A percentile compares a stretch with the other conserved stretches of the same genome.
These are phyloP conservation scores for Chlorella sorokiniana DNA, from an alignment of 139 green algal species.

Conservation along the genomic window DNA sequence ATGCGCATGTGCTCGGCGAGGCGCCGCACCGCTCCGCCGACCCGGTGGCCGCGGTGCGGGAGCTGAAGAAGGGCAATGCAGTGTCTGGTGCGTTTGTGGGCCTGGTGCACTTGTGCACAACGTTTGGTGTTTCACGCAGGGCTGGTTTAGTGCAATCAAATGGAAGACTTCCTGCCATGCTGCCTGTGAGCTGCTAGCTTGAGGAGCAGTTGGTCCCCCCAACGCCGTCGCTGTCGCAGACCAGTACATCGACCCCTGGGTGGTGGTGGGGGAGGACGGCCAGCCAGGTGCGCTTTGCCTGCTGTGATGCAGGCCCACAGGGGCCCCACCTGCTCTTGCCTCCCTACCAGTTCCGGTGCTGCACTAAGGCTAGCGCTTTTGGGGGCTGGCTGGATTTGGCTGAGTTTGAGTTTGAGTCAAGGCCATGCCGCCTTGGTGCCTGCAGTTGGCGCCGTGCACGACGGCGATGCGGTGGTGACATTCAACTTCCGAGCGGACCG, in stretches of 20 bases:
- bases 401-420: too few species aligned
- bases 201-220: not conserved
- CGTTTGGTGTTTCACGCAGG: too few species aligned
- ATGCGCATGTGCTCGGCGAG: slow-evolving; percentile 92
- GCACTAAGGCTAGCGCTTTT: too few species aligned
- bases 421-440: too few species aligned
- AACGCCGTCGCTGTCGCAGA: slow-evolving; percentile 40
- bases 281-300: slow-evolving; percentile 71
- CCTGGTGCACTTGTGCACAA: too few species aligned
- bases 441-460: slow-evolving; percentile 11
- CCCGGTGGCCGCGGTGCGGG: slow-evolving; percentile 67
- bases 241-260: slow-evolving; percentile 82
- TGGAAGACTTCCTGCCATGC: too few species aligned
- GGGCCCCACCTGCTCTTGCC: too few species aligned
- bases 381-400: too few species aligned
- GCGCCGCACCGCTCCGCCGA: slow-evolving; percentile 81
- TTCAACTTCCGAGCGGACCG: slow-evolving; percentile 97
- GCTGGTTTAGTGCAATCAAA: not conserved
- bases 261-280: slow-evolving; percentile 78
- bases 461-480: slow-evolving; percentile 88
- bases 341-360: too few species aligned
- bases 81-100: not conserved
- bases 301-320: too few species aligned
- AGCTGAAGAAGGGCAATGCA: slow-evolving; percentile 12
- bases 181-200: not conserved